Percentiles rank a stretch among this genome's conserved stretches.
Conservation (phyloP, 305 asterid genomes). For the Salvia sclarea region DNA sequence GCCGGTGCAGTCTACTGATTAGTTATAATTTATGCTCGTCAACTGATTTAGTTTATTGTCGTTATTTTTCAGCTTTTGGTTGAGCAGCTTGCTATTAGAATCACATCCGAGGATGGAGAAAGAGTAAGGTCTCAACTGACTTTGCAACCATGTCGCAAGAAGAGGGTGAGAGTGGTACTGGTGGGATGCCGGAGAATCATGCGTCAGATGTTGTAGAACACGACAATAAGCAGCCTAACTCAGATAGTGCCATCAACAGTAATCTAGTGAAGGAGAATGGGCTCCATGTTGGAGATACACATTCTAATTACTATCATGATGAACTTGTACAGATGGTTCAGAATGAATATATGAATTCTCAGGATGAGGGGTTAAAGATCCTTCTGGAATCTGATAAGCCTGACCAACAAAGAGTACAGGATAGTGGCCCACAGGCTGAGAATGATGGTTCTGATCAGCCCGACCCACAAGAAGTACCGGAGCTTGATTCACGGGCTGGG, state of each 20-base stretch:
- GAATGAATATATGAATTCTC: constrained; percentile 87
- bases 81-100: constrained; percentile 26
- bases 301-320: constrained; percentile 44
- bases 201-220: constrained; percentile 35
- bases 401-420: constrained; percentile 37
- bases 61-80: constrained; percentile 28
- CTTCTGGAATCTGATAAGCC: constrained; percentile 38
- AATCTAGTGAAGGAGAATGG: constrained; percentile 51
- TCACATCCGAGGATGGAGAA: constrained; percentile 1
- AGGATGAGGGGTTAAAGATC: constrained; percentile 59
- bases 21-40: not conserved
- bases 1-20: constrained; percentile 24
- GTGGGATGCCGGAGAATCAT: constrained; percentile 33
- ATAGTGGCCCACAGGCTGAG: constrained; percentile 28
- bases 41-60: constrained; percentile 2
- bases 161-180: constrained; percentile 35
- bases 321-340: constrained; percentile 77
- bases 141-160: constrained; percentile 41
- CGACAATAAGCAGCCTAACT: constrained; percentile 43
- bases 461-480: constrained; percentile 36
- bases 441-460: constrained; percentile 41
- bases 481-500: constrained; percentile 14
- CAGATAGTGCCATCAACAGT: constrained; percentile 34
- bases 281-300: constrained; percentile 29
- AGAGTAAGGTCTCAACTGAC: constrained; percentile 14